Base-by-base conservation (phyloP, 805 yeast species). In the Yarrowia sp. region DNA sequence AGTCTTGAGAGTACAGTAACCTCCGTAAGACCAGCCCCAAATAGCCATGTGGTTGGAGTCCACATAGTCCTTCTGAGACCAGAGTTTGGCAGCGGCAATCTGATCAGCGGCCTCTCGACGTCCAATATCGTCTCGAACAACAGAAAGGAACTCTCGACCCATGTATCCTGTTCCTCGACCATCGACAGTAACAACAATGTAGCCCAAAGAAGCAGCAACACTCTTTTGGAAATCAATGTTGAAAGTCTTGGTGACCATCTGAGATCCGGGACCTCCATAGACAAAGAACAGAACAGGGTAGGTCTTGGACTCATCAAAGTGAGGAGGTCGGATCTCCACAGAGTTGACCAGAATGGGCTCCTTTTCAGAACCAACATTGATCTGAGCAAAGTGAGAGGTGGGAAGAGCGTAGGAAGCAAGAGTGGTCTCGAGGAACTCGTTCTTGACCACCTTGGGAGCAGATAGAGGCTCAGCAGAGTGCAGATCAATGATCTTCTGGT, bases 11-110 rank as follows among this genome's bases (percentile, higher is more conserved):
- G 99, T 92, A 81, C 91, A 83, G 73, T 85, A 95, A 0, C 98
- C 99, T 55, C 99, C 99, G 74, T 93, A 95, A 22, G 96, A 89
- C 99, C 99, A 95, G 8, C 99, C 99, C 93, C 98, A 95, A 65
- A 93, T 84, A 0, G 96, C 96, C 11, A 90, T 86, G 67, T 84
- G 82, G 3, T 81, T 77, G 28, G 78, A 75, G 73, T 92, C 89
- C 45, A 95, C 88, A 71, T 87, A 93, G 1, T 79, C 66, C 69
- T 82, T 83, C 4, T 76, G 55, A 2, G 84, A 80, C 88, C 95
- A 93, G 1, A 80, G 68, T 68, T 84, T 84, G 2, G 96, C 99
- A 4, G 96, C 96, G 0, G 84, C 77, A 42, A 95, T 88, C 76
- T 93, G 98, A 75, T 95, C 99, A 32, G 78, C 77, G 1, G 95